Base-by-base conservation (phyloP, 1,139 yeast genomes). In the Diutina pseudorugosa region DNA sequence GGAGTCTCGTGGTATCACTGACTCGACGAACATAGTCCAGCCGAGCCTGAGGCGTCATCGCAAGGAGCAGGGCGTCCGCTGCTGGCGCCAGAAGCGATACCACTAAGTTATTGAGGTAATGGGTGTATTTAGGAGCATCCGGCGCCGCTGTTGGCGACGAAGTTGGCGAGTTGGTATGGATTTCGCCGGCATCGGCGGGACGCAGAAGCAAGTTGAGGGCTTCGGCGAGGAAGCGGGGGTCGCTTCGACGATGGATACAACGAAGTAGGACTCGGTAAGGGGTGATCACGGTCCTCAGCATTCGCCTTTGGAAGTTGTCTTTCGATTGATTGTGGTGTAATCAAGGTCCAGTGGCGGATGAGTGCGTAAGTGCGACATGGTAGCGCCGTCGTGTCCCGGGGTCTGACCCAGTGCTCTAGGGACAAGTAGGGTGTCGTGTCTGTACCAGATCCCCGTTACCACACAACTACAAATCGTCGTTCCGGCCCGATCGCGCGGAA, bases 1-100 rank as follows among this genome's bases (percentile, higher is more conserved):
- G 53, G 27, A 73, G 57, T 33, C 62, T 57, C 3, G 55, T 55
- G 53, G 72, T 70, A 23, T 57, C 52, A n/a, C 53, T 54, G 12
- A 69, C 55, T 3, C 61, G 43, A 25, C 60, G 62, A 11, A 70
- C 62, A 51, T 65, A 65, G 5, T 52, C 52, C 19, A 57, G 53
- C 45, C 66, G 56, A 52, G 62, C 66, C 51, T 59, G 59, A 4
- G 56, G 58, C 36, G 54, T 55, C 25, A 33, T 41, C 4, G 16
- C 40, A 18, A 45, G 49, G 2, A 45, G 21, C 40, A 23, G 40
- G n/a, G 49, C 49, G 19, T 45, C 49, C 1, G 40, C 40, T 2
- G 49, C 49, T 3, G 49, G 49, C 8, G 49, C 49, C 49, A 45
- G 49, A 5, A 45, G 23, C 23, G 41, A 27, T 3, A n/a, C 18